Conservation (phyloP, 495 filamentous ascomycete species). For the Tirmania nivea region DNA sequence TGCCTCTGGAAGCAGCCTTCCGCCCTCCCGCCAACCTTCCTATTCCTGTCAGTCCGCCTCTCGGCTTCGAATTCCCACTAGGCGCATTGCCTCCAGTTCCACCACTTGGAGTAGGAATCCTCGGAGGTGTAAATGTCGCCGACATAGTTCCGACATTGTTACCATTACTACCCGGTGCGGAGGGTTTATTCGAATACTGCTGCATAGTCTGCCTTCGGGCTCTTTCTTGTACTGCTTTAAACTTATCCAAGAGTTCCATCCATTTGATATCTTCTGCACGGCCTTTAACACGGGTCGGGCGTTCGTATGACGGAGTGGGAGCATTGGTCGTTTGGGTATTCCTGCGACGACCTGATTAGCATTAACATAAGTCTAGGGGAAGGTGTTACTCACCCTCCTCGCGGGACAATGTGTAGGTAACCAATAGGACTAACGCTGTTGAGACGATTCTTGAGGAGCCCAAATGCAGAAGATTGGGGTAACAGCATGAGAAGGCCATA, state of each 20-base stretch:
- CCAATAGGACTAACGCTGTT: constrained; percentile 94
- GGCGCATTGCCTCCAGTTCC: constrained; percentile 2
- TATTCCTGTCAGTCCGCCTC: constrained; percentile 8
- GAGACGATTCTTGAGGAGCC: constrained; percentile 85
- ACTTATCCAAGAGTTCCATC: constrained; percentile 92
- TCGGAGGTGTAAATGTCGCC: constrained; percentile 9
- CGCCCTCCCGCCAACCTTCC: constrained; percentile 12
- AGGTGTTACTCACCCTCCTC: constrained; percentile 41
- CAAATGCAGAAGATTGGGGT: constrained; percentile 91
- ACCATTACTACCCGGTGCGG: constrained; percentile 3
- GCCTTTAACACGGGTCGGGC: constrained; percentile 60
- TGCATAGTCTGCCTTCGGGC: constrained; percentile 34
- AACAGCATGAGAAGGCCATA: constrained; percentile 96
- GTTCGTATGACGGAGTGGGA: constrained; percentile 32
- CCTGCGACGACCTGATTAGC: background rate
- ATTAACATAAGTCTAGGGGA: constrained; percentile 10
- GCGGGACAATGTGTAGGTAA: constrained; percentile 65
- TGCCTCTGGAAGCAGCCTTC: constrained; percentile 3
- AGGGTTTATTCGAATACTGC: constrained; percentile 14
- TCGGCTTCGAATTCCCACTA: background rate
- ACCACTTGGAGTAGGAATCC: constrained; percentile 14
- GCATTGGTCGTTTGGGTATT: constrained; percentile 2
- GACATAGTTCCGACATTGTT: constrained; percentile 6
- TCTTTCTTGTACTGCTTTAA: constrained; percentile 68
- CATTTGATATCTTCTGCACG: constrained; percentile 77